Conservation (phyloP, 2,329 filamentous ascomycete genomes). For the Lecanicillium sp. region DNA sequence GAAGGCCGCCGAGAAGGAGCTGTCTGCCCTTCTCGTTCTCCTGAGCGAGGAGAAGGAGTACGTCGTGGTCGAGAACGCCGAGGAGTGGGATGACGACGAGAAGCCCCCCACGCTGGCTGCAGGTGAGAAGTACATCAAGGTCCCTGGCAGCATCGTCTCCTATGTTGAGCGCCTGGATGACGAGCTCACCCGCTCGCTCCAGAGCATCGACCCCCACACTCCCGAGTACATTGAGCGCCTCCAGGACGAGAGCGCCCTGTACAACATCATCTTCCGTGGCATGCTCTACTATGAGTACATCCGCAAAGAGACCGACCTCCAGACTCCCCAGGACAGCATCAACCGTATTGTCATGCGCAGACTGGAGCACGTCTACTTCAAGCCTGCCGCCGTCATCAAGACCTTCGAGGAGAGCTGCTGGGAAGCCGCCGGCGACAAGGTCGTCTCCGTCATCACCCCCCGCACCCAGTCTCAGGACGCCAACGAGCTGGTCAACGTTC, state of each 20-base stretch:
- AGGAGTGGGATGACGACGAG: conserved; percentile 99
- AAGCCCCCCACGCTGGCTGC: conserved; percentile 71
- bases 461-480: conserved; percentile 64
- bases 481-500: conserved; percentile 68
- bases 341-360: conserved; percentile 93
- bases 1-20: conserved; percentile 89
- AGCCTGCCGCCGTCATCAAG: conserved; percentile 87
- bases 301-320: conserved; percentile 61
- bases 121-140: conserved; percentile 77
- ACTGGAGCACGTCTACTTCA: conserved; percentile 98
- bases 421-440: conserved; percentile 64
- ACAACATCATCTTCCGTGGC: conserved; percentile 85
- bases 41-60: conserved; percentile 76
- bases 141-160: conserved; percentile 90
- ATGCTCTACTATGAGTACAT: conserved; percentile 84
- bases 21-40: conserved; percentile 68
- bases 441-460: conserved; percentile 77
- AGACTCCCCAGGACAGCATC: conserved; percentile 75
- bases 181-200: conserved; percentile 93
- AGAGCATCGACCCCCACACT: conserved; percentile 96
- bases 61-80: conserved; percentile 82
- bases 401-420: conserved; percentile 93
- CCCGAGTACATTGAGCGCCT: conserved; percentile 97
- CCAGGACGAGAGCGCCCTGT: conserved; percentile 82
- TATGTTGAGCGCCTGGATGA: conserved; percentile 94